Evolutionary conservation across 1,284 basidiomycete species (phyloP).

Genomic region (Laetiporus sulphureus): DNA sequence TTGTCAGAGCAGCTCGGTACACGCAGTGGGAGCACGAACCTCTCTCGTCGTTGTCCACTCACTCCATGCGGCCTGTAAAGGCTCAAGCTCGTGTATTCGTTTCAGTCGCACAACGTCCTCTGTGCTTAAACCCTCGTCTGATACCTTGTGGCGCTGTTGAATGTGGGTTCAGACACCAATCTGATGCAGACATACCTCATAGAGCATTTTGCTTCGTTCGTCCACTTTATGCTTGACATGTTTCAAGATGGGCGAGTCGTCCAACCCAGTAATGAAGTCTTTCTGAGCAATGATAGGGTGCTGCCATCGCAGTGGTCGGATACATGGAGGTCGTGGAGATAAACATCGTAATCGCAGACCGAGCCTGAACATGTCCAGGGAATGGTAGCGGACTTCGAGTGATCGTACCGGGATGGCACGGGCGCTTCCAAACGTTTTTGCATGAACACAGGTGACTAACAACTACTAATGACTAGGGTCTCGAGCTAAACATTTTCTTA

Average conservation of each 20-base stretch:
- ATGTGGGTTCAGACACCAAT: no score
- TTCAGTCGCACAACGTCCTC: constrained; percentile 36
- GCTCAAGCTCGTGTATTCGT: constrained; percentile 45
- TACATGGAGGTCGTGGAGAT: no score
- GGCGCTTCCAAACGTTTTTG: neutral
- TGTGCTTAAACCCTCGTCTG: constrained; percentile 24
- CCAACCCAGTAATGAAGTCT: neutral
- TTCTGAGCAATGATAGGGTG: neutral
- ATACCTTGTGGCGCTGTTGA: constrained; percentile 23
- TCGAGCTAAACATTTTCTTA: no score
- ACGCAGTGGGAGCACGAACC: constrained; percentile 26
- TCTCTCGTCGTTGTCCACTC: constrained; percentile 37
- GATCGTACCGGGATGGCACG: no score
- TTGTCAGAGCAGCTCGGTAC: constrained; percentile 6
- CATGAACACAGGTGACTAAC: neutral
- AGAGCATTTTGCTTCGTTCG: constrained; percentile 20
- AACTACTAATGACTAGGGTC: no score
- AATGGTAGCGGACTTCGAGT: no score
- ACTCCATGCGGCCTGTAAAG: constrained; percentile 44
- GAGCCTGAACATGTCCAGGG: no score
- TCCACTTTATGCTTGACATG: constrained; percentile 20
- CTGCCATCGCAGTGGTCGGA: neutral
- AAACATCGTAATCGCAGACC: no score
- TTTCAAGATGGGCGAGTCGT: constrained; percentile 21
- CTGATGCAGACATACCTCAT: constrained; percentile 13